Conservation (phyloP, 495 filamentous ascomycete species). For the Aspergillus cavernicola region DNA sequence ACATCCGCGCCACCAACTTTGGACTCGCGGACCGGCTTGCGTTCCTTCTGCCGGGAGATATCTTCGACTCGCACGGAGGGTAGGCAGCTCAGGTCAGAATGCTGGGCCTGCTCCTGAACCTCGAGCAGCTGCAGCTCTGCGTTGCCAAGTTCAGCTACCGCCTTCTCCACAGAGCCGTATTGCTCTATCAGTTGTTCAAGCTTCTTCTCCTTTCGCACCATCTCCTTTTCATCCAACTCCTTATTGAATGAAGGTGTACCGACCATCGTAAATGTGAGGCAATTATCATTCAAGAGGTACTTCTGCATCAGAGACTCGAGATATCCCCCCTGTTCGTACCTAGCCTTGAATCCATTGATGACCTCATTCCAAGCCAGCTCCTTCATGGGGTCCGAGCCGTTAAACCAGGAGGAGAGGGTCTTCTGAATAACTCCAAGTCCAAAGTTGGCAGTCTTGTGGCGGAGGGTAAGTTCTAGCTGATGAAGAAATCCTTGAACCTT, state of each 20-base stretch:
- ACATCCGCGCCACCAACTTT: slow-evolving; percentile 64
- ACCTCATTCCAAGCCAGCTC: slow-evolving; percentile 87
- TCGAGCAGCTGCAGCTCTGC: slow-evolving; percentile 76
- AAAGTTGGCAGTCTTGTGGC: slow-evolving; percentile 93
- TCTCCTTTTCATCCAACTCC: slow-evolving; percentile 76
- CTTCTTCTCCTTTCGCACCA: slow-evolving; percentile 61
- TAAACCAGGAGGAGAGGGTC: slow-evolving; percentile 88
- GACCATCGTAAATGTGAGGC: slow-evolving; percentile 90
- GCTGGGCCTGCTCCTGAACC: slow-evolving; percentile 76
- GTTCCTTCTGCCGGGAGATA: slow-evolving; percentile 75
- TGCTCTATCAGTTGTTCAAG: slow-evolving; percentile 63
- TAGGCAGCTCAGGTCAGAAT: slow-evolving; percentile 79
- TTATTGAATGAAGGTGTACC: slow-evolving; percentile 70
- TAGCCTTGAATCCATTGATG: slow-evolving; percentile 70
- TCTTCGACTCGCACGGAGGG: slow-evolving; percentile 84
- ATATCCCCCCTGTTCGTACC: slow-evolving; percentile 68
- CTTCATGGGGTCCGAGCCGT: slow-evolving; percentile 87
- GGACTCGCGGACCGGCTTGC: slow-evolving; percentile 63
- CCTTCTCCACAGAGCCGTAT: slow-evolving; percentile 67
- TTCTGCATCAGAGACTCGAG: slow-evolving; percentile 83
- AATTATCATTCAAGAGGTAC: slow-evolving; percentile 82
- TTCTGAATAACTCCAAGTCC: slow-evolving; percentile 87
- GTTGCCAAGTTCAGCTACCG: slow-evolving; percentile 62
- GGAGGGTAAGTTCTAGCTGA: slow-evolving; percentile 82
- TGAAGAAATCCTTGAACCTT: slow-evolving; percentile 94